Conservation (phyloP, 75 land plant species). For the Pinus taeda region DNA sequence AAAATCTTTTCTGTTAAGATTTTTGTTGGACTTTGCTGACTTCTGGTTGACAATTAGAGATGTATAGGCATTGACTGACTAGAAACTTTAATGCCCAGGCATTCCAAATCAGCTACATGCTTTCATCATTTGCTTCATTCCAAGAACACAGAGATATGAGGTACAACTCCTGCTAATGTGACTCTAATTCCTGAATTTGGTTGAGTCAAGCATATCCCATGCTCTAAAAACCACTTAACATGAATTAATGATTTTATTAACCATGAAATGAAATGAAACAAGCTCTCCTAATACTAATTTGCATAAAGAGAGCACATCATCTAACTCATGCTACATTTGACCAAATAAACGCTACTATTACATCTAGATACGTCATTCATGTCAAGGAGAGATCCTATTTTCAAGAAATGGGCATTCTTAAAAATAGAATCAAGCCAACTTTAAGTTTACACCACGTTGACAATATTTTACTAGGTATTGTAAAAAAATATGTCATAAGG, state of each 20-base stretch:
- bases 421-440: background rate
- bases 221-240: background rate
- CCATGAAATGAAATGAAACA: background rate
- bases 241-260: background rate
- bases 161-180: background rate
- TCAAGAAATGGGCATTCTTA: background rate
- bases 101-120: no score
- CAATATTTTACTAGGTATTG: background rate
- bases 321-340: background rate
- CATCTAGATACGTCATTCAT: background rate
- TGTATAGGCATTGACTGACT: background rate
- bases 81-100: background rate
- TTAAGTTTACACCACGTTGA: background rate
- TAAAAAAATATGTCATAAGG: background rate
- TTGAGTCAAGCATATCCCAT: background rate
- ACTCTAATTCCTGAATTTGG: background rate
- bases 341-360: background rate
- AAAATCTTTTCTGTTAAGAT: background rate
- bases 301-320: background rate
- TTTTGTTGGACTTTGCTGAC: background rate
- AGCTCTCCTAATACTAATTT: background rate
- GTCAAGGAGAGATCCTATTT: background rate
- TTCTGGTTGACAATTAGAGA: background rate
- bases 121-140: no score
- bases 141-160: background rate